Base-by-base conservation (phyloP, 306 rosid species). In the Begonia masoniana region DNA sequence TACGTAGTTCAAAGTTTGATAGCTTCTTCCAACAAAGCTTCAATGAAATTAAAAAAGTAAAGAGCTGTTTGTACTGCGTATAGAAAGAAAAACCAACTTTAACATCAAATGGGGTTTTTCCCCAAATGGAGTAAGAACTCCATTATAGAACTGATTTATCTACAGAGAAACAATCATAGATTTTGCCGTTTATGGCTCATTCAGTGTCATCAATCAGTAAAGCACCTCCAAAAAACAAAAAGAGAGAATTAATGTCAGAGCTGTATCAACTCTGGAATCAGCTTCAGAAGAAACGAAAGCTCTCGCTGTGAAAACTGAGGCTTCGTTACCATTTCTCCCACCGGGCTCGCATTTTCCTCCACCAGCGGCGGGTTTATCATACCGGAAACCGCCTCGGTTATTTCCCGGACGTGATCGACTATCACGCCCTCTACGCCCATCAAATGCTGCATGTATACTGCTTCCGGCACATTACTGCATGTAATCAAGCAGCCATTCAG, bases 391-490 rank as follows among this genome's bases (percentile, higher is more conserved):
- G 72, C 83, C 57, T 50, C 63, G 13, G 80, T 58, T 51, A 78
- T 70, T 56, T 78, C 80, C 55, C 51, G 48, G 43, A 74, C 73
- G n/a, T 63, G 51, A 51, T 78, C 77, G 13, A 74, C 74, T 4
- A 78, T 74, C 12, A 74, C 75, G 55, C 83, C 77, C 3, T 67
- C 74, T 6, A 74, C n/a, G 4, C 77, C 77, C 73, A 64, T 53
- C 49, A 55, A 66, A 64, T 59, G 70, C 71, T 78, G 77, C 75
- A 64, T 24, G 49, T 62, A 55, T 1, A 70, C 72, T 12, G 52
- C 70, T 57, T 67, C 64, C 10, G 74, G 36, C 14, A 70, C 47
- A 35, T 78, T 78, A 46, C 83, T 74, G 64, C 68, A 60, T n/a
- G 2, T 5, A 13, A 14, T 14, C 13, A 11, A 45, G 49, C 49